Conservation (phyloP, 2,329 filamentous ascomycete genomes). For the Lizonia empirigonia region DNA sequence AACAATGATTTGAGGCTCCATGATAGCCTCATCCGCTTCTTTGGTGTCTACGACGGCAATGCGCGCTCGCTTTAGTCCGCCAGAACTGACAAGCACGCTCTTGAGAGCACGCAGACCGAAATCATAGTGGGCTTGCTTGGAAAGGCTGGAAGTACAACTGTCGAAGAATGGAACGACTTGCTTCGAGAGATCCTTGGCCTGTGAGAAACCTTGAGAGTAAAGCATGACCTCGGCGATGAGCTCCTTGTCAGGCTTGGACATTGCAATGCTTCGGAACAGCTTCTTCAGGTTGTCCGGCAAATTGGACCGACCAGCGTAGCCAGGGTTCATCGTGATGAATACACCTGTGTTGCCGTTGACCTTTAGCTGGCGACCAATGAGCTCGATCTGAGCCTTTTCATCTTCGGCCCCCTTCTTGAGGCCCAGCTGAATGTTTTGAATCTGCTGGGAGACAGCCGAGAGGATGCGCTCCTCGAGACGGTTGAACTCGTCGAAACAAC, state of each 20-base stretch:
- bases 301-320: slow-evolving; percentile 97
- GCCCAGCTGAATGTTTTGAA: slow-evolving; percentile 98
- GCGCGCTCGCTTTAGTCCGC: slow-evolving; percentile 87
- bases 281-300: slow-evolving; percentile 99
- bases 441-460: slow-evolving; percentile 97
- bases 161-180: slow-evolving; percentile 99
- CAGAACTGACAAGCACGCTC: slow-evolving; percentile 97
- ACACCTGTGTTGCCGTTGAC: slow-evolving; percentile 96
- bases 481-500: slow-evolving; percentile 99
- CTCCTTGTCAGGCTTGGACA: slow-evolving; percentile 99
- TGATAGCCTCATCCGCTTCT: slow-evolving; percentile 69
- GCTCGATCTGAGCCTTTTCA: slow-evolving; percentile 85
- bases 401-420: slow-evolving; percentile 84
- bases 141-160: slow-evolving; percentile 77
- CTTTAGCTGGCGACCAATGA: slow-evolving; percentile 86
- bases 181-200: slow-evolving; percentile 90
- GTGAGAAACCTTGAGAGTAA: slow-evolving; percentile 98
- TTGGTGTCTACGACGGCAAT: slow-evolving; percentile 63
- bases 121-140: slow-evolving; percentile 98
- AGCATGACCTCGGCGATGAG: slow-evolving; percentile 99
- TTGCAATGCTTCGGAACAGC: slow-evolving; percentile 97
- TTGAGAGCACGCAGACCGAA: slow-evolving; percentile 97
- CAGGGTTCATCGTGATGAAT: slow-evolving; percentile 99
- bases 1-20: slow-evolving; percentile 97
- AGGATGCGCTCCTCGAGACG: slow-evolving; percentile 96